Evolutionary conservation across 371 early-diverging fungal species (phyloP), one percentile per base, ranked within the genome.

Genomic region (Umbelopsis sp.): DNA sequence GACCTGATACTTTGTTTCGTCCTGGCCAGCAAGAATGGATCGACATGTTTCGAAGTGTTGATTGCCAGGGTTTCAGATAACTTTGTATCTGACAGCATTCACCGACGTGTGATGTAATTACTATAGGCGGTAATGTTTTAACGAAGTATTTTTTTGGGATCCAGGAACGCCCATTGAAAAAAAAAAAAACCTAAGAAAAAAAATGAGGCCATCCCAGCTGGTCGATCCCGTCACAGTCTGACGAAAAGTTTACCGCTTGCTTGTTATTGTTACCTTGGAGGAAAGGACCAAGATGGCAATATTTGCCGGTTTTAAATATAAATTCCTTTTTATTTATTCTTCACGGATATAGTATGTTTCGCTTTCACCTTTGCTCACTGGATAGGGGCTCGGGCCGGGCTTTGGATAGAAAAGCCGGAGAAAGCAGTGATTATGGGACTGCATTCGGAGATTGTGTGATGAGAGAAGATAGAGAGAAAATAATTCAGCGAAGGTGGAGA

Each of bases 361-460:
- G 14, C 14, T 10, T 29, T 52, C 8, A 52, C 29, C 8, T 22
- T 57, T 11, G 29, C 35, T n/a, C 37, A 16, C 52, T 51, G 22
- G 11, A 8, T 35, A 57, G 57, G 57, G 57, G 57, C 57, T 57
- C 57, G 57, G 57, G 37, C 57, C 57, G 25, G 25, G 57, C 35
- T 57, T 57, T 57, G 57, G 41, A 41, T 41, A 35, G 18, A 8
- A 29, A 35, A 35, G 35, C 35, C 57, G 57, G 57, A 57, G 57
- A 32, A 57, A 29, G 29, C 1, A n/a, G 35, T 35, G 29, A 14
- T 11, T 57, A 57, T 48, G 48, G 48, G 57, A 41, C 41, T 12
- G 35, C 29, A 6, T 35, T 37, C 57, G 57, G 35, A 53, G 24
- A 29, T 24, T 14, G 53, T 41, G 2, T 41, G 41, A 41, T 41